Evolutionary conservation across 2,329 filamentous ascomycete genomes (phyloP), one percentile per base, ranked within the genome.

Genomic region (Pyrenochaeta sp.): DNA sequence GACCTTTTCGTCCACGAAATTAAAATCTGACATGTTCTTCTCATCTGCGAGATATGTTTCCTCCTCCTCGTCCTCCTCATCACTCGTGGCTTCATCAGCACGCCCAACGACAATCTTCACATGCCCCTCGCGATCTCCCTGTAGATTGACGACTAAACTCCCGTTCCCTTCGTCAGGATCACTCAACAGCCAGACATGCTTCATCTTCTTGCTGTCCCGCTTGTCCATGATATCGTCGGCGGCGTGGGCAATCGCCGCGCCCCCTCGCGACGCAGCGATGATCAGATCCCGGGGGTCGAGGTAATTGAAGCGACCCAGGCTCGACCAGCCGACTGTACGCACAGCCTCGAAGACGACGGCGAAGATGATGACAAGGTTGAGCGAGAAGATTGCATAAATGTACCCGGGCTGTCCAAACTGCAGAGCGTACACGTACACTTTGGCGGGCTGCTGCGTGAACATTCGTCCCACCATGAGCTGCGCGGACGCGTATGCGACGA

Each of bases 401-500:
- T 68, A 72, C 7, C 53, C 58, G 5, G 57, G 57, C 32, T 69
- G 66, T 2, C 68, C 69, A 32, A 73, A 67, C 27, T 61, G 54
- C 20, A 71, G 39, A 4, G 61, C 62, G 21, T 56, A 64, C 0
- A 64, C 29, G 29, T 60, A 63, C 1, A 67, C 62, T 2, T 40
- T 36, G 1, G 61, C 66, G 11, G 46, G 54, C 12, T 56, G 51
- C 20, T 57, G 41, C 5, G 52, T 60, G 37, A 54, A 63, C 40
- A 54, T 47, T 9, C 48, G 29, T 15, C 63, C 68, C 12, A 76
- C 68, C 66, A 76, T 72, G 7, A 76, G 55, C 50, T 77, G 73
- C 2, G 72, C 69, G 2, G 64, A 63, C 2, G 67, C 67, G 42
- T 76, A 77, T 0, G 65, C 58, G 11, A 66, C 62, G 4, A 77